Evolutionary conservation across 2,329 filamentous ascomycete species (phyloP).

Genomic region (Aspergillus melleus): DNA sequence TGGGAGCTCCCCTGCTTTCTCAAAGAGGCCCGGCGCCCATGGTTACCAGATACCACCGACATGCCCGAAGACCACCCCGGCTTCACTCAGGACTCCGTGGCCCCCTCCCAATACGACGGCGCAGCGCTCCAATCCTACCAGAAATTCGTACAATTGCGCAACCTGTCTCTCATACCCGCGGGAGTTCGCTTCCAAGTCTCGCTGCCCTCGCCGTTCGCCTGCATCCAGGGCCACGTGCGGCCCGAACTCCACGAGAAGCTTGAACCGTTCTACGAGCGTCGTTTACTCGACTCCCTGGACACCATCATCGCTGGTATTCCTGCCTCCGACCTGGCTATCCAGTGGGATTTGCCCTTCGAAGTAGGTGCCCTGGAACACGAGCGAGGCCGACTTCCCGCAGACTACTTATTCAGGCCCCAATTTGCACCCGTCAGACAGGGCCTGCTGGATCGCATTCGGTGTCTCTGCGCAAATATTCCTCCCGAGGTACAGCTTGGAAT

Average conservation of each 20-base stretch:
- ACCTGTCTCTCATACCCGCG: slow-evolving; percentile 21
- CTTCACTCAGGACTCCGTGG: slow-evolving; percentile 14
- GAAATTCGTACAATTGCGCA: slow-evolving; percentile 23
- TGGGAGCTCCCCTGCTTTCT: slow-evolving; percentile 35
- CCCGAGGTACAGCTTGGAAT: slow-evolving; percentile 43
- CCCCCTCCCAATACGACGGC: slow-evolving; percentile 27
- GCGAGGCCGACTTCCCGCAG: slow-evolving; percentile 14
- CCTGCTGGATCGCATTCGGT: slow-evolving; percentile 1
- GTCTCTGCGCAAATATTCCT: slow-evolving; percentile 1
- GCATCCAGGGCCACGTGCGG: slow-evolving; percentile 19
- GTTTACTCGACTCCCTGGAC: slow-evolving; percentile 22
- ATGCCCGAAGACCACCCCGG: slow-evolving; percentile 8
- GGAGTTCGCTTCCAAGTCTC: slow-evolving; percentile 35
- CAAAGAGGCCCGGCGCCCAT: slow-evolving; percentile 16
- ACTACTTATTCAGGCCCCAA: slow-evolving; percentile 27
- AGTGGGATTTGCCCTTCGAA: slow-evolving; percentile 31
- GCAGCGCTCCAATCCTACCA: slow-evolving; percentile 29
- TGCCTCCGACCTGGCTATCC: slow-evolving; percentile 30
- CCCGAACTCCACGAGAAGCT: slow-evolving; percentile 23
- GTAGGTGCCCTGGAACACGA: slow-evolving; percentile 27
- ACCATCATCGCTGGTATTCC: slow-evolving; percentile 31
- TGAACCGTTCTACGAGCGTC: slow-evolving; percentile 30
- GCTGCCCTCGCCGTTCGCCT: slow-evolving; percentile 21
- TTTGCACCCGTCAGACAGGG: slow-evolving; percentile 23
- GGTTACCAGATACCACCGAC: neutral